phyloP scores from a whole-genome alignment of 768 basidiomycete species.

The Agaricus blazei region DNA sequence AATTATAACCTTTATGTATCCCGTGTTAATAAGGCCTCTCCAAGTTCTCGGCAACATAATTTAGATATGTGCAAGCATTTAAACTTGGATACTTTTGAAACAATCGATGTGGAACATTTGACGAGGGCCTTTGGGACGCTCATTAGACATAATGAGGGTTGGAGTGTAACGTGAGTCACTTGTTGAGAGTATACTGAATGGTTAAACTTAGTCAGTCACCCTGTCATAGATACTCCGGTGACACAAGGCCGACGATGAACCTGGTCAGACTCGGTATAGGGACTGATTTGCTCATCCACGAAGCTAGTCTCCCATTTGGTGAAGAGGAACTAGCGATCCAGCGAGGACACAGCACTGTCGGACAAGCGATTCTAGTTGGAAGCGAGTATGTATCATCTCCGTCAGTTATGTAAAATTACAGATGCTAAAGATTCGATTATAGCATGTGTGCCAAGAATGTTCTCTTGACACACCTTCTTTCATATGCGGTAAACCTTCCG shows the following conservation, averaged over 20 bases:
- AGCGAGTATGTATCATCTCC: not conserved
- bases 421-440: not conserved
- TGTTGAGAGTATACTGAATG: not conserved
- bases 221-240: conserved; percentile 75
- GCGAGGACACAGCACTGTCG: not conserved
- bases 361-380: not conserved
- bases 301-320: conserved; percentile 88
- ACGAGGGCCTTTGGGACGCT: conserved; percentile 71
- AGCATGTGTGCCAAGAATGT: conserved; percentile 80
- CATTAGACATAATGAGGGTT: conserved; percentile 63
- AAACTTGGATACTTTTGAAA: conserved; percentile 53
- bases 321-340: conserved; percentile 40
- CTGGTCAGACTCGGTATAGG: conserved; percentile 59
- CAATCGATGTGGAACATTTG: conserved; percentile 72
- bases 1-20: not conserved
- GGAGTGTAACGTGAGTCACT: conserved; percentile 66
- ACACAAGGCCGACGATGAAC: conserved; percentile 72
- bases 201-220: conserved; percentile 27
- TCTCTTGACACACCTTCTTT: conserved; percentile 94
- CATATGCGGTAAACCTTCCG: conserved; percentile 31
- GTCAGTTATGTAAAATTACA: not conserved
- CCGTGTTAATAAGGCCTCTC: not conserved
- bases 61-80: conserved; percentile 43
- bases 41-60: conserved; percentile 40
- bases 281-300: conserved; percentile 86